Base-by-base conservation (phyloP, 2,329 filamentous ascomycete genomes). In the Trichoderma oligosporum region DNA sequence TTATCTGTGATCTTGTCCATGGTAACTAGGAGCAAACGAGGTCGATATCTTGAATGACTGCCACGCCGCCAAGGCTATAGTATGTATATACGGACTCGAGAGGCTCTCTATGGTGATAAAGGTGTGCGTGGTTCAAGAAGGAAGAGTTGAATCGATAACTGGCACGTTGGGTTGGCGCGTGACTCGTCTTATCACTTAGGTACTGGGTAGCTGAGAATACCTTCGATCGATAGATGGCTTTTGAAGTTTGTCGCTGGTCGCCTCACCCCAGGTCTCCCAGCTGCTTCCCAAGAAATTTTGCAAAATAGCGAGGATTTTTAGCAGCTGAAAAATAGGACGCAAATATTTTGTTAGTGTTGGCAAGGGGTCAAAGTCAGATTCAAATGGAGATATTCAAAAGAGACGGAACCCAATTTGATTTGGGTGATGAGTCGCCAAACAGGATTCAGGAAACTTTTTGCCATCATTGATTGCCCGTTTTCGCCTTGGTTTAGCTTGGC, bases 1-100 rank as follows among this genome's bases (percentile, higher is more conserved):
- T 96, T 96, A 80, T 95, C 88, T 61, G 91, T 96, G 70, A 97
- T 92, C 76, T 89, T 94, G 77, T 91, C 87, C 86, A 90, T 90
- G 61, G 57, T 60, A 64, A 59, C 18, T 25, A 20, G 47, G 38
- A 39, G 25, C 24, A 20, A 7, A n/a, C 25, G 35, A 22, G 31
- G n/a, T 20, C 18, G 16, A 9, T 18, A 31, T 18, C 7, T 8
- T 39, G 12, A 5, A 46, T 3, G 7, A 29, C 7, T 36, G 45
- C 31, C 11, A n/a, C 14, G 55, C 29, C 22, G 31, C 24, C 18
- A 24, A 25, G 31, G 14, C 4, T 24, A 38, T 46, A n/a, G n/a
- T n/a, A n/a, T n/a, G 35, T 36, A 1, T 33, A 7, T 1, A n/a
- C 11, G 11, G 22, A 7, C 33, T 36, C 22, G 29, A 36, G 39